A percentile compares a stretch with the other conserved stretches of the same genome.
phyloP scores from a whole-genome alignment of 2,329 filamentous ascomycete species.

The Chlorencoelia australis region DNA sequence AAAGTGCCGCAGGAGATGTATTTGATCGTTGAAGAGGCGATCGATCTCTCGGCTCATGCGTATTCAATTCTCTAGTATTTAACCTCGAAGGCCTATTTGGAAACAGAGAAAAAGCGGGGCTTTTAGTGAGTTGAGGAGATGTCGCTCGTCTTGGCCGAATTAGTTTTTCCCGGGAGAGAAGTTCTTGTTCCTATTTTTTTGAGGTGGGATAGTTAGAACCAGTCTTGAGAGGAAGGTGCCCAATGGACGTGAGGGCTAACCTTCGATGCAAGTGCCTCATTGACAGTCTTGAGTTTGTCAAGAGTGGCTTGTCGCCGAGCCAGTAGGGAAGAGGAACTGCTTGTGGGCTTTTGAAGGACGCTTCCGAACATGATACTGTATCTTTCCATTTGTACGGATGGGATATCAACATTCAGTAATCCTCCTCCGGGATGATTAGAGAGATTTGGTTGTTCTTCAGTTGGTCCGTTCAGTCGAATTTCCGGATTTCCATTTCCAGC shows the following conservation, averaged over 20 bases:
- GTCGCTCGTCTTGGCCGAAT: slow-evolving; percentile 35
- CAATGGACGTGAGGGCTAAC: slow-evolving; percentile 14
- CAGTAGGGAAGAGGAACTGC: slow-evolving; percentile 31
- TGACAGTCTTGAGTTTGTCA: slow-evolving; percentile 45
- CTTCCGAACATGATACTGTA: slow-evolving; percentile 91
- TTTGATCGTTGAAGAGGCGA: slow-evolving; percentile 36
- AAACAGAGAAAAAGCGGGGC: slow-evolving; percentile 36
- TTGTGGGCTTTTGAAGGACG: slow-evolving; percentile 43
- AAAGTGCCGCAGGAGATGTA: slow-evolving; percentile 43
- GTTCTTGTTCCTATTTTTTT: slow-evolving; percentile 29
- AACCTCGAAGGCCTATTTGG: slow-evolving; percentile 18
- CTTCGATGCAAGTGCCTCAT: slow-evolving; percentile 34
- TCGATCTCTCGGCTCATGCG: slow-evolving; percentile 2
- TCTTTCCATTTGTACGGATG: slow-evolving; percentile 69
- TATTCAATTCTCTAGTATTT: too few relatives aligned
- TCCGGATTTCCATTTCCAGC: slow-evolving; percentile 11
- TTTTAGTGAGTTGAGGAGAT: slow-evolving; percentile 37
- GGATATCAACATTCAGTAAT: slow-evolving; percentile 69
- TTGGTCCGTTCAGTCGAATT: slow-evolving; percentile 17
- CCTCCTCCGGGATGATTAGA: slow-evolving; percentile 24
- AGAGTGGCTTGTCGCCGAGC: slow-evolving; percentile 49
- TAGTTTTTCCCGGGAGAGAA: slow-evolving; percentile 16
- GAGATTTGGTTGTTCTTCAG: too few relatives aligned
- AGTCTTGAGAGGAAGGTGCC: slow-evolving; percentile 5
- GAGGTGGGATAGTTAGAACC: slow-evolving; percentile 14